phyloP scores from a whole-genome alignment of 441 rosid species.

The Geranium incanum region DNA sequence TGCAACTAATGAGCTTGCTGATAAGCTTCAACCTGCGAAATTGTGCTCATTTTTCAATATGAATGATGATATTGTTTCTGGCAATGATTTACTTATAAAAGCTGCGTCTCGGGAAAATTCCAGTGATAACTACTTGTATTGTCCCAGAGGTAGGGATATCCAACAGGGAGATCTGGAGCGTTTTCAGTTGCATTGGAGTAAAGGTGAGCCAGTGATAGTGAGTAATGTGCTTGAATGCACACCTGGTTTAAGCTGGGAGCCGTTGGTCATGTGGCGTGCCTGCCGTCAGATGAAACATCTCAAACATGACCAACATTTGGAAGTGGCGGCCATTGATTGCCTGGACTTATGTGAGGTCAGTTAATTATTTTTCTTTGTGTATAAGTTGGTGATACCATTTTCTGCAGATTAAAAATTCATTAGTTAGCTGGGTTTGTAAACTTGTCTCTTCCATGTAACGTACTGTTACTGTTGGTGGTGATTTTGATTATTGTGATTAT shows the following conservation, averaged over 20 bases:
- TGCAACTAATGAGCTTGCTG: slow-evolving; percentile 4
- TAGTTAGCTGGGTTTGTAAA: background rate
- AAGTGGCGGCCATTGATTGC: slow-evolving; percentile 61
- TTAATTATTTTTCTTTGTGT: slow-evolving; percentile 16
- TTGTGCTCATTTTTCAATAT: slow-evolving; percentile 15
- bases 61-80: slow-evolving; percentile 21
- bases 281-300: slow-evolving; percentile 43
- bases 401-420: background rate
- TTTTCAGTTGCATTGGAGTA: slow-evolving; percentile 77
- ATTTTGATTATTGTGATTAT: background rate
- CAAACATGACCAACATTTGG: slow-evolving; percentile 32
- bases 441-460: background rate
- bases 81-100: slow-evolving; percentile 32
- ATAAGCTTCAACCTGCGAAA: slow-evolving; percentile 2
- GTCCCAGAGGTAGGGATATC: slow-evolving; percentile 44
- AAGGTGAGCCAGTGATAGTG: slow-evolving; percentile 75
- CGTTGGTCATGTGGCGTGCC: slow-evolving; percentile 88
- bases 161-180: slow-evolving; percentile 46
- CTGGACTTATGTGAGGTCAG: slow-evolving; percentile 74
- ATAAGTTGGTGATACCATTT: slow-evolving; percentile 2
- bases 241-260: slow-evolving; percentile 89
- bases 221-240: slow-evolving; percentile 62
- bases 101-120: slow-evolving; percentile 59
- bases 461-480: background rate
- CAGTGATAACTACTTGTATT: slow-evolving; percentile 58